Evolutionary conservation across 202 grass and related monocot genomes (phyloP).

Genomic region (Schoenoplectus tabernaemontani): DNA sequence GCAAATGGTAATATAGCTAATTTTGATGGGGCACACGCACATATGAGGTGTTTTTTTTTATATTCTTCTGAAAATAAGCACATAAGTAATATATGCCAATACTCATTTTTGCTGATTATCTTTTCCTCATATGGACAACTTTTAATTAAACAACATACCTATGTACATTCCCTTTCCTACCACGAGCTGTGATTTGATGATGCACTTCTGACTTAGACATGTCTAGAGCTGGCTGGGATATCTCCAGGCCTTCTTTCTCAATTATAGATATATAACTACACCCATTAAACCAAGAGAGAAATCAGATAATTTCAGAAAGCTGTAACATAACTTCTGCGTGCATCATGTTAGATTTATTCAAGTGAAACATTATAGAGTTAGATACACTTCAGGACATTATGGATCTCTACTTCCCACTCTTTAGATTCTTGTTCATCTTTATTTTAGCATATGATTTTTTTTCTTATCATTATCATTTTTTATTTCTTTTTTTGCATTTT

Average conservation of each 20-base stretch:
- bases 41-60: not conserved
- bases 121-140: not conserved
- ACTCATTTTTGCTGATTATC: not conserved
- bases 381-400: not conserved
- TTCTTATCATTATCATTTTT: too few relatives aligned
- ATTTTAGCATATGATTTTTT: too few relatives aligned
- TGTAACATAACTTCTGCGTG: not conserved
- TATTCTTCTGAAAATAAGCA: not conserved
- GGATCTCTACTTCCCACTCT: too few relatives aligned
- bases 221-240: conserved; percentile 85
- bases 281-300: not conserved
- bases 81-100: not conserved
- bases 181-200: conserved; percentile 62
- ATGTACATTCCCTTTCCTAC: conserved; percentile 41
- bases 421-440: too few relatives aligned
- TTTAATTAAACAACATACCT: conserved; percentile 20
- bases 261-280: conserved; percentile 54
- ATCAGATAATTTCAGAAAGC: not conserved
- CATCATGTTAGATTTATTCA: too few relatives aligned
- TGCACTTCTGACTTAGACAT: conserved; percentile 59
- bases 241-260: conserved; percentile 46
- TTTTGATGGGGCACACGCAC: not conserved
- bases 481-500: too few relatives aligned
- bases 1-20: not conserved
- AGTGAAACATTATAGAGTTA: not conserved